These are phyloP conservation scores for Eudorina sp. DNA, from an alignment of 139 green algal species.

Conservation along the genomic window DNA sequence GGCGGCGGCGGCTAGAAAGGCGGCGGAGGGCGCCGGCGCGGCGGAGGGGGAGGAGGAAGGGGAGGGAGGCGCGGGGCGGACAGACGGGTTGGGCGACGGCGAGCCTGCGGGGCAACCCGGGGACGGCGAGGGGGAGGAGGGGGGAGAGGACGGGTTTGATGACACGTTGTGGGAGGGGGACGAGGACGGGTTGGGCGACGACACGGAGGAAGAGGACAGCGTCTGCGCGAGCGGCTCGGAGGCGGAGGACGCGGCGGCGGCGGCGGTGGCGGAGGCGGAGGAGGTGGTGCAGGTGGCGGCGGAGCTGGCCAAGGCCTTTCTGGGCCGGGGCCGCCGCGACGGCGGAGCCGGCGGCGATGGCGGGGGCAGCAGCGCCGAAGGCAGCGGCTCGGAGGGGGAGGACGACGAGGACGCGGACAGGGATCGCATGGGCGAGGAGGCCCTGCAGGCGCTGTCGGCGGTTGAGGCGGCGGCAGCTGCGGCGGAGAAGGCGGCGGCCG, in stretches of 20 bases:
- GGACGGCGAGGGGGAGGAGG: background rate
- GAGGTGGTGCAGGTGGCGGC: slow-evolving; percentile 43
- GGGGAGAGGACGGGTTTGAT: background rate
- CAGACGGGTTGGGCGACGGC: too few relatives aligned
- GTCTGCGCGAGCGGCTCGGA: background rate
- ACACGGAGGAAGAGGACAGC: background rate
- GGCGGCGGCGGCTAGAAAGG: background rate
- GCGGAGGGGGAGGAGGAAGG: background rate
- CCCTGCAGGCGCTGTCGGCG: background rate
- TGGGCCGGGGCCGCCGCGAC: background rate
- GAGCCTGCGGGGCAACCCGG: too few relatives aligned
- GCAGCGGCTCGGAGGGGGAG: background rate
- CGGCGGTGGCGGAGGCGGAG: slow-evolving; percentile 30
- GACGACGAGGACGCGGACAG: background rate
- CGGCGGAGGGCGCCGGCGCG: background rate
- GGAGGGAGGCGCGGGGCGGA: too few relatives aligned
- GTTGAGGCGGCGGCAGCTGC: background rate
- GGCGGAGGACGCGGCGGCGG: background rate
- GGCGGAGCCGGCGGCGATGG: background rate
- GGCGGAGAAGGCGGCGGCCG: background rate
- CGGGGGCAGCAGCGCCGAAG: background rate
- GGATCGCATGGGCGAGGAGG: background rate
- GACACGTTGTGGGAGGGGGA: background rate
- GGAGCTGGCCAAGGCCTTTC: slow-evolving; percentile 3
- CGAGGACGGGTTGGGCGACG: too few relatives aligned